phyloP scores from a whole-genome alignment of 2,329 filamentous ascomycete genomes.

The Botrytis tulipae region DNA sequence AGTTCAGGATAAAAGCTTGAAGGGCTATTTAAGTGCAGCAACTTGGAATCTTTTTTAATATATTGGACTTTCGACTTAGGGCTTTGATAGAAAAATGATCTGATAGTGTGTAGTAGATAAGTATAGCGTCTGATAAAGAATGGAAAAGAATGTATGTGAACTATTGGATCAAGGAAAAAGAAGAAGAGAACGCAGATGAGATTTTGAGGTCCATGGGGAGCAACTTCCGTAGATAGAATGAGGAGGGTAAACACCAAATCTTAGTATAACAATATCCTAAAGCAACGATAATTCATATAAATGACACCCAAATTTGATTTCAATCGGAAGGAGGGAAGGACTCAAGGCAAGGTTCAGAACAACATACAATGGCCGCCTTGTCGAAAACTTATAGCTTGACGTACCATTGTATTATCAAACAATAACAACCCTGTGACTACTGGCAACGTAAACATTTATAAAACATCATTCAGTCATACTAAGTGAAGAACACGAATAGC shows the following conservation, averaged over 20 bases:
- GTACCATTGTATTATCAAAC: too few species aligned
- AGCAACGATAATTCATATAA: too few species aligned
- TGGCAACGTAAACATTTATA: too few species aligned
- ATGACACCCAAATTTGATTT: background rate
- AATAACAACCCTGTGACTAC: too few species aligned
- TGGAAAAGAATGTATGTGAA: background rate
- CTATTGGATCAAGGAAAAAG: background rate
- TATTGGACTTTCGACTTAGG: background rate
- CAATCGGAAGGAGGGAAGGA: background rate
- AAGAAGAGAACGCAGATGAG: background rate
- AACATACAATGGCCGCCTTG: background rate
- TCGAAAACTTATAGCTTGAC: background rate
- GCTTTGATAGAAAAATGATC: background rate
- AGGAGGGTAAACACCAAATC: background rate
- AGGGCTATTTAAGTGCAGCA: too few species aligned
- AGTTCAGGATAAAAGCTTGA: background rate
- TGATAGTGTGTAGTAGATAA: background rate
- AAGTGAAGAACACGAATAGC: too few species aligned
- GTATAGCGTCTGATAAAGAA: background rate
- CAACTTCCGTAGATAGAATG: background rate
- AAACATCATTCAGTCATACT: too few species aligned
- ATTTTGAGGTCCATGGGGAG: background rate
- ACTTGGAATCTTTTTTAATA: background rate
- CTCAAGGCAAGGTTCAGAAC: background rate
- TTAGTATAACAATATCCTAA: background rate